phyloP scores from a whole-genome alignment of 768 basidiomycete genomes.

The Xerocomus brunneocitrinus region DNA sequence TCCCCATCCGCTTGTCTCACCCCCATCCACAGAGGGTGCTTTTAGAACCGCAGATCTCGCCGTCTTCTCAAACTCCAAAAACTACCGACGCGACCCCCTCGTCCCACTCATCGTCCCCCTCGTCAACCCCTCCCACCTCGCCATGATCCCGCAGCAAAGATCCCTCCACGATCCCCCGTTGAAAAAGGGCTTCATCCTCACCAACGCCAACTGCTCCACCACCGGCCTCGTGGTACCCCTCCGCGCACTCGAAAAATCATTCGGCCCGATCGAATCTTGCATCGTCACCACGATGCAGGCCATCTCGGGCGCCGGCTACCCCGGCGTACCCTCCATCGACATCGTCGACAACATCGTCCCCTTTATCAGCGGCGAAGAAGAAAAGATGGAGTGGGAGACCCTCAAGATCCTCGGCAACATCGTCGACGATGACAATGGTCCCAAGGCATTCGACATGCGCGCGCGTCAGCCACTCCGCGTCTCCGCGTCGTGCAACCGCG shows the following conservation, averaged over 20 bases:
- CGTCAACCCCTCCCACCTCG: conserved; percentile 83
- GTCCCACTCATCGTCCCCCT: conserved; percentile 96
- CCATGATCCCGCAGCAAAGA: conserved; percentile 81
- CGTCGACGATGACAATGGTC: conserved; percentile 47
- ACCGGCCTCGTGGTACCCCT: conserved; percentile 92
- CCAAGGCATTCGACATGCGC: conserved; percentile 81
- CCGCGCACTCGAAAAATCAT: conserved; percentile 80
- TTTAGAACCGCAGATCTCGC: conserved; percentile 85
- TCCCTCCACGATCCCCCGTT: conserved; percentile 60
- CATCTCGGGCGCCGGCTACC: conserved; percentile 97
- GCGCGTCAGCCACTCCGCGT: conserved; percentile 74
- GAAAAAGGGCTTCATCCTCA: conserved; percentile 89
- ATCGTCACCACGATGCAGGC: conserved; percentile 97
- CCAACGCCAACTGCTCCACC: conserved; percentile 98
- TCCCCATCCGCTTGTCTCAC: background rate
- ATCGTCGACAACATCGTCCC: conserved; percentile 96
- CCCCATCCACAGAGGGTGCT: conserved; percentile 56
- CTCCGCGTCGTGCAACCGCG: conserved; percentile 91
- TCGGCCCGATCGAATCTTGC: conserved; percentile 90
- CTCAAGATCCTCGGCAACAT: conserved; percentile 93
- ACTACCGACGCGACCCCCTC: conserved; percentile 85
- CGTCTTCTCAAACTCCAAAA: conserved; percentile 97
- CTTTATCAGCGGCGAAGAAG: conserved; percentile 89
- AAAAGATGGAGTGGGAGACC: conserved; percentile 99
- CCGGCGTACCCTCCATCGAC: conserved; percentile 84